Evolutionary conservation across 768 basidiomycete species (phyloP), one percentile per base, ranked within the genome.

Genomic region (Auriscalpium orientale): DNA sequence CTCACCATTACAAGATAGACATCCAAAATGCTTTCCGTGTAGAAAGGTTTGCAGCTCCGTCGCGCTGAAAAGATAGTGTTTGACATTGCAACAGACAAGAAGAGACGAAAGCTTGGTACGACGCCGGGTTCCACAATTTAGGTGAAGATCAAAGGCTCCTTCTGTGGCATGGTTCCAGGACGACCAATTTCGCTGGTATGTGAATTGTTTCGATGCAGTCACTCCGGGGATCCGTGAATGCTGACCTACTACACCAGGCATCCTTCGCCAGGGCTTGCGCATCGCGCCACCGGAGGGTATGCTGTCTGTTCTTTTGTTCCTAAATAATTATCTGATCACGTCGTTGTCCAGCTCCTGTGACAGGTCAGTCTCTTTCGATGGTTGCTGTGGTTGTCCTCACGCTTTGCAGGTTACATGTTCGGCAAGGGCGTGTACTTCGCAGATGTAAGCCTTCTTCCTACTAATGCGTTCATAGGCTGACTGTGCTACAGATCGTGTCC

Each of bases 401-500:
- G 10, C 43, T 18, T 9, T 20, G 20, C 46, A 67, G 72, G 73
- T 2, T 82, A 81, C 64, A 84, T 83, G 83, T 84, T 84, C 64
- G 83, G 83, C 52, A 83, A 84, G 67, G 83, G 81, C 46, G 79
- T 82, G 37, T 83, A 84, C 65, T 82, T 84, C 54, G 82, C 82
- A 5, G 82, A 83, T 67, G 80, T 81, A 58, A 64, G 78, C 36
- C 47, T 16, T 60, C 13, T 35, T 16, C 33, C n/a, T 34, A 15
- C 3, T 51, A 1, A 34, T 13, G 33, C 22, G 36, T 57, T 51
- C 34, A 53, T 22, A 18, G 13, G 16, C 36, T 28, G 28, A 28
- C 4, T 28, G 18, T 49, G 35, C 1, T 54, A 12, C 18, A 81
- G 81, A 83, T 83, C 79, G 80, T 84, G 78, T 82, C 81, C 34